Evolutionary conservation across 192 early-diverging fungal species (phyloP), one percentile per base, ranked within the genome.

Genomic region (Kappamyces sp.): DNA sequence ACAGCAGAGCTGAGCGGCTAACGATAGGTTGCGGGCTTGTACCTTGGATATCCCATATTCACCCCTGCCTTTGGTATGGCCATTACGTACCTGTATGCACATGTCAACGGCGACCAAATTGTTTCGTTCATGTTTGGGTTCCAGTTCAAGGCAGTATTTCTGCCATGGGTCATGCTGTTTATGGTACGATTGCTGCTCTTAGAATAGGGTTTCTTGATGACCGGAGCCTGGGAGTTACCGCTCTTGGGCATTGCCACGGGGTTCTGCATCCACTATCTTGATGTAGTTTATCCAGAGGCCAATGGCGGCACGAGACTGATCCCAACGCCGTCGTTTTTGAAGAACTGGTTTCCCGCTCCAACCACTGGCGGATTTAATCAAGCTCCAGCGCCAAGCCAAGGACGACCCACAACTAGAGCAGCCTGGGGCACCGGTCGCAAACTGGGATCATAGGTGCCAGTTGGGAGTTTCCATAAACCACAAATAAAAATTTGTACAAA

Each of bases 91-190:
- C 61, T 87, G 40, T 88, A 85, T 83, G 68, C 84, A 13, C 65
- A 76, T 57, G 64, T 76, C 49, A 67, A 78, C 34, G 62, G 68
- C 15, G 64, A 73, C 31, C 49, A 49, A 39, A 68, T 58, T 4
- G 83, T 88, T 3, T 67, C 55, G 8, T 86, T 88, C 61, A 70
- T 84, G 53, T 77, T 88, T 62, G 87, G 85, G 4, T 57, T 87
- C 48, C 66, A 60, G 47, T 85, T 88, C 48, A 73, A 75, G 66
- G 76, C 75, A 53, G 41, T 12, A 40, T 54, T 34, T 54, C 34
- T 54, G 7, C 52, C 52, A 4, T 54, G 5, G 5, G 52, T 54
- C 8, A 6, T 54, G 35, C 9, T 54, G 3, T 6, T 5, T 51
- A 31, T 37, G 0, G 35, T 51, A 51, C 6, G n/a, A n/a, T 6